Evolutionary conservation across 2,329 filamentous ascomycete species (phyloP), one percentile per base, ranked within the genome.

Genomic region (Moelleriella libera): DNA sequence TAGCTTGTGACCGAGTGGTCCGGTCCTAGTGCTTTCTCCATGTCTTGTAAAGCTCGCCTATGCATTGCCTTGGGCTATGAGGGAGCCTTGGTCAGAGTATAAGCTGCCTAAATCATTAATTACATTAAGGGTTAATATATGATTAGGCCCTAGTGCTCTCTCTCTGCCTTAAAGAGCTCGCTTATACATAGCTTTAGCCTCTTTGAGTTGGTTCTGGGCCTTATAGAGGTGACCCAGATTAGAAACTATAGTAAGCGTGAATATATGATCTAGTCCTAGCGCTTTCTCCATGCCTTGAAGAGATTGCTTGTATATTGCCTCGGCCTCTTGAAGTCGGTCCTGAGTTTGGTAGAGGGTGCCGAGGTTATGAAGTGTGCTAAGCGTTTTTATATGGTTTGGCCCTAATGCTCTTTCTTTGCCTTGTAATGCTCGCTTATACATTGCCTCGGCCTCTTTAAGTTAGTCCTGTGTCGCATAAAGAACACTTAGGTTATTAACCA

Each of bases 121-220:
- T 12, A 41, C 45, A 43, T 51, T n/a, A 30, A 55, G 45, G 14
- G 46, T 50, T 41, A 42, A 51, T 39, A 30, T 45, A 37, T 54
- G 50, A 8, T 52, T 49, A 43, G 50, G 47, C 3, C 34, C 12
- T 39, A 3, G 34, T 39, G 34, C 34, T 39, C 3, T 39, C 34
- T 39, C 12, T 3, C 2, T 39, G n/a, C 58, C 54, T 55, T 55
- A 44, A 5, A 64, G 51, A 45, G 58, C 59, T 44, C 57, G 60
- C 7, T 51, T 6, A 28, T 55, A 63, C 54, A 63, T 63, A 1
- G 48, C 48, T 51, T 62, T 54, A 11, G 58, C 53, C 40, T 61
- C 52, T 7, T 49, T 9, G 7, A 56, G 45, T 43, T 53, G 57
- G 45, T 54, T 57, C 46, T 58, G 54, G 14, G 53, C 29, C 5